phyloP scores from a whole-genome alignment of 2,329 filamentous ascomycete genomes.

The Exophiala phaeomuriformis region DNA sequence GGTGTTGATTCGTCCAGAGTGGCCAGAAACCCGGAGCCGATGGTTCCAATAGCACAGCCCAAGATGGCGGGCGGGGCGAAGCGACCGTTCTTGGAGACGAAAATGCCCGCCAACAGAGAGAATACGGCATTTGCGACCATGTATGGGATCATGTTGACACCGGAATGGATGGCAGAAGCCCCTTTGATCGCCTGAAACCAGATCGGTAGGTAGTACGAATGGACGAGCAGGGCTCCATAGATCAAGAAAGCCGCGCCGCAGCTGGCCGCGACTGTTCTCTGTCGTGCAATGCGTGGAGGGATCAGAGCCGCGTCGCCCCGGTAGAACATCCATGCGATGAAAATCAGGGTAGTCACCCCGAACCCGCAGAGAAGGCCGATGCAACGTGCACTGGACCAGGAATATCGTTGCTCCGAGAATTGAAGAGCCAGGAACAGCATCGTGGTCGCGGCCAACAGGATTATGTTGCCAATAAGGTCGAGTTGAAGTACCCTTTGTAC shows the following conservation, averaged over 20 bases:
- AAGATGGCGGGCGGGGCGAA: slow-evolving; percentile 25
- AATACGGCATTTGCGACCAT: slow-evolving; percentile 8
- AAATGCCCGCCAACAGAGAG: slow-evolving; percentile 18
- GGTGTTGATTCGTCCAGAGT: slow-evolving; percentile 22
- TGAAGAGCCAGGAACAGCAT: slow-evolving; percentile 24
- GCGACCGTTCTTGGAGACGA: slow-evolving; percentile 20
- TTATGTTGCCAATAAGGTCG: slow-evolving; percentile 53
- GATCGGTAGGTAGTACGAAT: slow-evolving; percentile 28
- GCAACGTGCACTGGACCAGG: slow-evolving; percentile 32
- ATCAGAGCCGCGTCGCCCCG: slow-evolving; percentile 26
- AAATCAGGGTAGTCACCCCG: slow-evolving; percentile 29
- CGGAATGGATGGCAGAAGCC: slow-evolving; percentile 21
- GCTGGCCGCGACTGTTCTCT: slow-evolving; percentile 21
- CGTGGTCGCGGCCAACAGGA: slow-evolving; percentile 41
- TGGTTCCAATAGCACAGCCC: slow-evolving; percentile 21
- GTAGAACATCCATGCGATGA: slow-evolving; percentile 28
- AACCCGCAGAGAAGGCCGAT: slow-evolving; percentile 34
- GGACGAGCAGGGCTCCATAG: slow-evolving; percentile 25
- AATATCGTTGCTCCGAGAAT: slow-evolving; percentile 4
- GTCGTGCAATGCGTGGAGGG: slow-evolving; percentile 21
- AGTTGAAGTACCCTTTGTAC: slow-evolving; percentile 30
- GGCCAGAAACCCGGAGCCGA: slow-evolving; percentile 29
- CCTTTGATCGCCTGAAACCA: slow-evolving; percentile 29
- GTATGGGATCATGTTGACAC: slow-evolving; percentile 27
- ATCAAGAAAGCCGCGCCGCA: slow-evolving; percentile 19